phyloP scores from a whole-genome alignment of 192 early-diverging fungal genomes.

The Coemansia sp. region DNA sequence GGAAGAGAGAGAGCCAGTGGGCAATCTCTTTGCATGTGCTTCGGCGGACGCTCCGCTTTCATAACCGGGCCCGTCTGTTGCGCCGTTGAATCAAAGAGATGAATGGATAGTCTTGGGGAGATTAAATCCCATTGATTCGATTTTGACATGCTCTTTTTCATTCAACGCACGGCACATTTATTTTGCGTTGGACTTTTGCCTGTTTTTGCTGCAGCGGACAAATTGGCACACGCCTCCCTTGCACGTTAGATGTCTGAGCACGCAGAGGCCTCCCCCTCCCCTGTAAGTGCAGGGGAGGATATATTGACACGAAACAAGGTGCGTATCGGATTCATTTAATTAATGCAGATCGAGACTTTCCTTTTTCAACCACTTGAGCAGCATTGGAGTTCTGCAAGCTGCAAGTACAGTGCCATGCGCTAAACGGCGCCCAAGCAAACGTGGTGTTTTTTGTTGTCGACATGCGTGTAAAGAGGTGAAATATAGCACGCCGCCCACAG shows the following conservation, averaged over 20 bases:
- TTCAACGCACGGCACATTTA: no score
- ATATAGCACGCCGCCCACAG: not conserved
- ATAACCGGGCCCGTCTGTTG: not conserved
- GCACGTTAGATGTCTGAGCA: slow-evolving; percentile 1
- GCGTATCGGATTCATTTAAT: not conserved
- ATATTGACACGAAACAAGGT: no score
- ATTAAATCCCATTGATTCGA: not conserved
- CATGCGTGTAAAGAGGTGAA: not conserved
- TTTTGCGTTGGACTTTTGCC: not conserved
- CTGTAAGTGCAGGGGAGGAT: no score
- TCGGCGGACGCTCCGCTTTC: not conserved
- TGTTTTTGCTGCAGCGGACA: not conserved
- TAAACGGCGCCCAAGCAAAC: no score
- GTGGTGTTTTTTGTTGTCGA: no score
- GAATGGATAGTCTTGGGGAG: no score
- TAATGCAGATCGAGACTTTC: not conserved
- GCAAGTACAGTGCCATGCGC: not conserved
- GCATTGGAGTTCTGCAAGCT: not conserved
- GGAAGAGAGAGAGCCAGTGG: not conserved
- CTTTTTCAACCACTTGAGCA: not conserved
- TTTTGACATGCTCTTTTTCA: not conserved
- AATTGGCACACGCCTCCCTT: not conserved
- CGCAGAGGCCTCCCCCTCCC: no score
- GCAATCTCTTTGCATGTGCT: not conserved
- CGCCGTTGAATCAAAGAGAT: no score